phyloP scores from a whole-genome alignment of 192 early-diverging fungal genomes.

The Backusella tarrabulga region DNA sequence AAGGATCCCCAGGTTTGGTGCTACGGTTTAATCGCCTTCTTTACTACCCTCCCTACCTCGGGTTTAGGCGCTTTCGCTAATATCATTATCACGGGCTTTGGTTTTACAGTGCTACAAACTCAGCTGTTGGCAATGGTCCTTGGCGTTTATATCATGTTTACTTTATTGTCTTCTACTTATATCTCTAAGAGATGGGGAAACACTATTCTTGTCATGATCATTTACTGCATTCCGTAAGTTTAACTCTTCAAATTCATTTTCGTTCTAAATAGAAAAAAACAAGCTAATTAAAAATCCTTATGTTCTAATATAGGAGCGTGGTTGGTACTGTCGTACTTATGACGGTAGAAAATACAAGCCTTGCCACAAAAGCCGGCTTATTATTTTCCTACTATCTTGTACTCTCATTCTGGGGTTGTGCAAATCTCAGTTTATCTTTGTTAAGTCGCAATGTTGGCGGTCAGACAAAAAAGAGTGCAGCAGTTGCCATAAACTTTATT shows the following conservation, averaged over 20 bases:
- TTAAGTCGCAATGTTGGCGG: slow-evolving; percentile 25
- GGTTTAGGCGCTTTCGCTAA: slow-evolving; percentile 22
- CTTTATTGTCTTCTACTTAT: slow-evolving; percentile 3
- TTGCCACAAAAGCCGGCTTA: slow-evolving; percentile 18
- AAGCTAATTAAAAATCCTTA: not conserved
- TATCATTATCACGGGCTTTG: slow-evolving; percentile 19
- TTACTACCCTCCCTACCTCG: slow-evolving; percentile 18
- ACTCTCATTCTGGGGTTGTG: slow-evolving; percentile 21
- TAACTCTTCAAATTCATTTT: not conserved
- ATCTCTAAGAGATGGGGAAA: slow-evolving; percentile 13
- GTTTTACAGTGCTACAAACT: slow-evolving; percentile 23
- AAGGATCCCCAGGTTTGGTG: slow-evolving; percentile 8
- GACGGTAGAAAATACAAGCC: slow-evolving; percentile 13
- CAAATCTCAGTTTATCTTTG: slow-evolving; percentile 17
- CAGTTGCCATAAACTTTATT: slow-evolving; percentile 19
- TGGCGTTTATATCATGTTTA: slow-evolving; percentile 20
- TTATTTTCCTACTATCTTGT: slow-evolving; percentile 17
- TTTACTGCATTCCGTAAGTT: slow-evolving; percentile 21
- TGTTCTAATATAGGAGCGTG: slow-evolving; percentile 5
- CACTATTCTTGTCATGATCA: slow-evolving; percentile 17
- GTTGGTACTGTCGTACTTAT: slow-evolving; percentile 21
- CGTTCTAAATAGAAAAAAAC: not conserved
- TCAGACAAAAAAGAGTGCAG: slow-evolving; percentile 19
- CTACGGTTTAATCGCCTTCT: slow-evolving; percentile 16
- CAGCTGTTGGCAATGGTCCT: slow-evolving; percentile 20